A percentile compares a stretch with the other conserved stretches of the same genome.
Conservation (phyloP, 495 filamentous ascomycete species). For the Penicillium cataractarum region DNA sequence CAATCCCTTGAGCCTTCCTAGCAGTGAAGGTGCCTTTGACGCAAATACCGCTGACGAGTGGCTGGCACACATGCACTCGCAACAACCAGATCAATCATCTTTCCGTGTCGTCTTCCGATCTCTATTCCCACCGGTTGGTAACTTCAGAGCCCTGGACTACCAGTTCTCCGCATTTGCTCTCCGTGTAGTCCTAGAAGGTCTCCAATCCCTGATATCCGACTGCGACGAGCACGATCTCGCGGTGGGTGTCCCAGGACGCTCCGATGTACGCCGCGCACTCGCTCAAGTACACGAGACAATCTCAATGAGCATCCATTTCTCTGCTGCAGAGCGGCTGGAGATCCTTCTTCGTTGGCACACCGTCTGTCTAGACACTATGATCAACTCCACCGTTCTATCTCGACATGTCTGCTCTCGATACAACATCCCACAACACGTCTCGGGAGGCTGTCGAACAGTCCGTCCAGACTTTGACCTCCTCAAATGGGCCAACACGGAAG, state of each 20-base stretch:
- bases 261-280: slow-evolving; percentile 45
- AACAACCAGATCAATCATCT: slow-evolving; percentile 37
- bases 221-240: slow-evolving; percentile 42
- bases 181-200: slow-evolving; percentile 49
- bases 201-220: slow-evolving; percentile 51
- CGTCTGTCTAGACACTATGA: slow-evolving; percentile 49
- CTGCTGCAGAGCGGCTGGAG: slow-evolving; percentile 43
- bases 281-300: slow-evolving; percentile 49
- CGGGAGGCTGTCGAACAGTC: slow-evolving; percentile 29
- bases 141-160: slow-evolving; percentile 39
- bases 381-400: slow-evolving; percentile 46
- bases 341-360: slow-evolving; percentile 54
- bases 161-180: slow-evolving; percentile 48
- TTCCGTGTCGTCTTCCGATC: slow-evolving; percentile 48
- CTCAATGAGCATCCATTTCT: slow-evolving; percentile 42
- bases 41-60: slow-evolving; percentile 49
- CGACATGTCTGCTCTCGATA: slow-evolving; percentile 48
- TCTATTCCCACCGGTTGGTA: slow-evolving; percentile 41
- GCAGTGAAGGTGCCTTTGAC: slow-evolving; percentile 48
- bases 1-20: slow-evolving; percentile 46
- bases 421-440: slow-evolving; percentile 46
- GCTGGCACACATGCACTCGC: slow-evolving; percentile 40
- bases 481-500: slow-evolving; percentile 43
- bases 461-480: slow-evolving; percentile 40
- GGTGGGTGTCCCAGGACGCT: slow-evolving; percentile 46